Base-by-base conservation (phyloP, 2,329 filamentous ascomycete species). In the Aspergillus aculeatus region DNA sequence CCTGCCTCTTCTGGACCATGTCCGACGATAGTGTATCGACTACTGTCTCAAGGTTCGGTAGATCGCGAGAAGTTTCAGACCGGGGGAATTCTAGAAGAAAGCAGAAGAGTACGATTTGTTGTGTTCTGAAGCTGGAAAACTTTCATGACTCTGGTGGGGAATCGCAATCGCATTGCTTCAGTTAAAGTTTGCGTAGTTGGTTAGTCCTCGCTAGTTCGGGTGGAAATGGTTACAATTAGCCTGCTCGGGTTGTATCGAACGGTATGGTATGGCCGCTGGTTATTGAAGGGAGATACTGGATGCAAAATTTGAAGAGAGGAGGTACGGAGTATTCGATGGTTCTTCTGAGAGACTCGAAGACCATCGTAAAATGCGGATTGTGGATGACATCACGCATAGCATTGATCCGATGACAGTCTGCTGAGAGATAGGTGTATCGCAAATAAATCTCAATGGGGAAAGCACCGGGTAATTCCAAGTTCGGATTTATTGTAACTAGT, bases 81-180 rank as follows among this genome's bases (percentile, higher is more conserved):
- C 16, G 38, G 38, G 16, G 16, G 41, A 24, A 31, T 55, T 55
- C 53, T 55, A 32, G 53, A 55, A 55, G 7, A 48, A 19, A 19
- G 38, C 14, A 7, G 38, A 44, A 47, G n/a, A 32, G 21, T 55
- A 26, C 41, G 24, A 55, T 55, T 55, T 55, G 52, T 54, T 23
- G 53, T 55, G 53, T 55, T 55, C 53, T 55, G 53, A 35, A 55
- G 53, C 41, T n/a, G 41, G 16, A 47, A 44, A 55, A 55, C 53
- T 48, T 21, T 54, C 38, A 47, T 54, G 24, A 35, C 24, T 54
- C 9, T 32, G 29, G 53, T 55, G 53, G 53, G 26, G 52, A 32
- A 7, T 47, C 7, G 31, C 10, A 23, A 9, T 47, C 14, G 38
- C 38, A n/a, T 7, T 44, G 38, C 38, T n/a, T 19, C 38, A 7